Percentiles rank a stretch among this genome's conserved stretches.
Conservation (phyloP, 352 stramenopile species). For the Globisporangium carolinianum region DNA sequence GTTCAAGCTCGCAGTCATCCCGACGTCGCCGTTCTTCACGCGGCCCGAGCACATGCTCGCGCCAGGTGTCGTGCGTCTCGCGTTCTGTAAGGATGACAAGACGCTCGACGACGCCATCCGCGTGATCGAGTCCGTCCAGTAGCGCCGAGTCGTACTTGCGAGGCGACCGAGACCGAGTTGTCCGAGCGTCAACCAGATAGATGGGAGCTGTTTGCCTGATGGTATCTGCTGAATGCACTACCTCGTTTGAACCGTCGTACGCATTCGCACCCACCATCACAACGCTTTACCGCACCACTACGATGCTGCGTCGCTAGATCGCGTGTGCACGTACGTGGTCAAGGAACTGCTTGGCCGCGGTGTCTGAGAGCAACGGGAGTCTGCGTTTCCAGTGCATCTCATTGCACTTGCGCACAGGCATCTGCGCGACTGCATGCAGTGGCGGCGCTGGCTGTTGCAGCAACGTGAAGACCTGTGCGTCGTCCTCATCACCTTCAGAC, state of each 20-base stretch:
- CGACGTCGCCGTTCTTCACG: conserved; percentile 92
- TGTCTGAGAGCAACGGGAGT: conserved; percentile 70
- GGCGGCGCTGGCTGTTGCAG: neutral
- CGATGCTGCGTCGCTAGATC: too few relatives aligned
- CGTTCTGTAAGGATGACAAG: conserved; percentile 96
- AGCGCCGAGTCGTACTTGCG: neutral
- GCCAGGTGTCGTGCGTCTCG: conserved; percentile 83
- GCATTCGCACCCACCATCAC: too few relatives aligned
- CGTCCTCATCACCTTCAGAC: neutral
- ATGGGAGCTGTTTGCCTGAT: neutral
- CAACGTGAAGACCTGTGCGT: conserved; percentile 10
- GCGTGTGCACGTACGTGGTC: conserved; percentile 22
- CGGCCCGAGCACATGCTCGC: conserved; percentile 72
- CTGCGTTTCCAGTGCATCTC: conserved; percentile 83
- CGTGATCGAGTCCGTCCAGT: conserved; percentile 53
- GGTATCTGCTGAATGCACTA: too few relatives aligned
- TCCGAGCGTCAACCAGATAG: neutral
- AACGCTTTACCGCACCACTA: too few relatives aligned
- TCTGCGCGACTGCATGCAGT: conserved; percentile 22
- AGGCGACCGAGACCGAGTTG: conserved; percentile 1
- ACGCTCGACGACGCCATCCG: conserved; percentile 85
- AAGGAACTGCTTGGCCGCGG: conserved; percentile 40
- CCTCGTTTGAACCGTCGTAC: too few relatives aligned
- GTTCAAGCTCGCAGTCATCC: conserved; percentile 90
- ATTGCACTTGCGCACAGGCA: conserved; percentile 78